These are phyloP conservation scores for Phytophthora foliorum DNA, from an alignment of 352 stramenopile genomes.

Conservation along the genomic window DNA sequence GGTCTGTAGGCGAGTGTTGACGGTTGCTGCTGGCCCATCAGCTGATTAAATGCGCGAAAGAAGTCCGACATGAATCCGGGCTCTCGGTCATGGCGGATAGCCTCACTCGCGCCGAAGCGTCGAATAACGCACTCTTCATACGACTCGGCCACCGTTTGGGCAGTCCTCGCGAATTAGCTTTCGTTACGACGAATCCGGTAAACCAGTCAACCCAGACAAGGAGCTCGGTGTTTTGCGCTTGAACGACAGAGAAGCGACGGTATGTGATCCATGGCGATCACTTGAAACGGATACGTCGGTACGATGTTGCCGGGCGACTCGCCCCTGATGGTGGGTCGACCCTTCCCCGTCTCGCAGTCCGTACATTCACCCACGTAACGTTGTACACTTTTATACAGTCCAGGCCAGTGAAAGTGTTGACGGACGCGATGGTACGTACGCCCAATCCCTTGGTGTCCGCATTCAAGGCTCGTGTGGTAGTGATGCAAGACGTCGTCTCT, in stretches of 20 bases:
- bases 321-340: background rate
- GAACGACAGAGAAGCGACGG: background rate
- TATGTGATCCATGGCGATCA: background rate
- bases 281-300: background rate
- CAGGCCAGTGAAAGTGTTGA: slow-evolving; percentile 12
- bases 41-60: background rate
- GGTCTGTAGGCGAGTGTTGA: slow-evolving; percentile 27
- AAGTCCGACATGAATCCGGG: background rate
- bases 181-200: background rate
- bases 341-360: background rate
- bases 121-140: slow-evolving; percentile 35
- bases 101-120: slow-evolving; percentile 15
- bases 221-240: background rate
- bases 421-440: slow-evolving; percentile 4
- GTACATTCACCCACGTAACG: background rate
- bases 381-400: background rate
- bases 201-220: background rate
- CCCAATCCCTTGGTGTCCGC: slow-evolving; percentile 20
- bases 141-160: background rate
- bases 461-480: slow-evolving; percentile 10
- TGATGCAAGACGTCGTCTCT: slow-evolving; percentile 18
- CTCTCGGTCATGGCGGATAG: background rate
- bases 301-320: background rate
- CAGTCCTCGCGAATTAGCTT: background rate
- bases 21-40: background rate